phyloP scores from a whole-genome alignment of 176 grass and related monocot genomes.

The Chloris gayana region DNA sequence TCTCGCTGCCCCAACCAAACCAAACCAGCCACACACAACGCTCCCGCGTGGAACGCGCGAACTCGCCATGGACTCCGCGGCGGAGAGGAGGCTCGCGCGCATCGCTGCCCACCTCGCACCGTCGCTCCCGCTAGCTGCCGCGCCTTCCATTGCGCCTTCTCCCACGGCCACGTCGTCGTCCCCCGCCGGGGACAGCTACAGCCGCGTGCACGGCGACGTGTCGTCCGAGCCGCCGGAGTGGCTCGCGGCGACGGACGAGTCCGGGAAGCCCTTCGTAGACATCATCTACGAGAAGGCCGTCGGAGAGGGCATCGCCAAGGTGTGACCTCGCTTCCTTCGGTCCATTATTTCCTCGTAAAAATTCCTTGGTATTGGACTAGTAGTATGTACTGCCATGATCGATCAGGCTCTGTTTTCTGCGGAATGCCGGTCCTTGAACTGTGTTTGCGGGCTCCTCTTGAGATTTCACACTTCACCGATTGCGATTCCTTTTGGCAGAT shows the following conservation, averaged over 20 bases:
- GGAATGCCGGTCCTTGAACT: no score
- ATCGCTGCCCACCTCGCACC: slow-evolving; percentile 60
- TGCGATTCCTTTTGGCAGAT: slow-evolving; percentile 52
- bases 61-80: slow-evolving; percentile 31
- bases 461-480: slow-evolving; percentile 10
- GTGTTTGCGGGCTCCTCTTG: no score
- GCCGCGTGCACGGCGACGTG: slow-evolving; percentile 69
- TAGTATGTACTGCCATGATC: neutral
- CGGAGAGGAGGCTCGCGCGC: slow-evolving; percentile 66
- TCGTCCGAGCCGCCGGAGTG: slow-evolving; percentile 61
- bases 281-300: slow-evolving; percentile 90
- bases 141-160: slow-evolving; percentile 18
- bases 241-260: slow-evolving; percentile 59
- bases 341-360: neutral
- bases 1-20: neutral
- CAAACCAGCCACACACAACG: neutral
- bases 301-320: slow-evolving; percentile 90
- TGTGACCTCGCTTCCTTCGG: neutral
- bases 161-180: slow-evolving; percentile 31
- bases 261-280: slow-evolving; percentile 73
- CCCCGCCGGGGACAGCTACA: slow-evolving; percentile 62
- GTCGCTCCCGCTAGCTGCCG: slow-evolving; percentile 18
- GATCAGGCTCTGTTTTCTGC: no score
- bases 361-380: neutral
- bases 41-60: neutral